Conservation (phyloP, 1,284 basidiomycete species). For the Rhodofomes roseus region DNA sequence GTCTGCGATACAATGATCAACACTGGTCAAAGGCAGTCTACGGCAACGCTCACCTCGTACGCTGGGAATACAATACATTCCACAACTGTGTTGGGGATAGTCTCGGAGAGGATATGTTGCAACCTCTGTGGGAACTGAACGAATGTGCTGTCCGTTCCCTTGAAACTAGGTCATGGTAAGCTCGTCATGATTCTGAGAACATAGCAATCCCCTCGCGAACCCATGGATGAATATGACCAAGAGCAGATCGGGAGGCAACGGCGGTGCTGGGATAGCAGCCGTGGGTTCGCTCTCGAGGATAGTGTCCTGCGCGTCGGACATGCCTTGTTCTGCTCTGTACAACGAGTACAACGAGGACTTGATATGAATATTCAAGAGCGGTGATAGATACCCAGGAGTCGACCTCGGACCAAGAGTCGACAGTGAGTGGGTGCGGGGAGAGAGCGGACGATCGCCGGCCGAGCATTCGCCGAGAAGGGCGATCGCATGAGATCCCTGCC, state of each 20-base stretch:
- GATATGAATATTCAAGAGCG: too few relatives aligned
- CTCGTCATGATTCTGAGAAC: not conserved
- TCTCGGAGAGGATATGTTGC: conserved; percentile 69
- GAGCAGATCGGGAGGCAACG: conserved; percentile 2
- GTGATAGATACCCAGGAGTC: too few relatives aligned
- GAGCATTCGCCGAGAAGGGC: not conserved
- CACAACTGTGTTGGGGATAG: conserved; percentile 49
- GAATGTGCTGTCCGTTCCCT: conserved; percentile 79
- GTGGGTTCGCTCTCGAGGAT: not conserved
- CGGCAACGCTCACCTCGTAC: conserved; percentile 65
- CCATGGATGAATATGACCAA: conserved; percentile 45
- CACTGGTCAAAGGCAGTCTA: not conserved
- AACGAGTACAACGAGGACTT: too few relatives aligned
- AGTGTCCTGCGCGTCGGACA: not conserved
- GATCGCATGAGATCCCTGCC: not conserved
- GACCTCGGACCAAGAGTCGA: too few relatives aligned
- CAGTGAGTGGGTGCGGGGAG: too few relatives aligned
- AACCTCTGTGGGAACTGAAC: conserved; percentile 73
- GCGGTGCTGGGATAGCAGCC: not conserved
- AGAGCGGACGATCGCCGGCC: not conserved
- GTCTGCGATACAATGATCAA: conserved; percentile 44
- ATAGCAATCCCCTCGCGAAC: conserved; percentile 32
- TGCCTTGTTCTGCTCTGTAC: not conserved
- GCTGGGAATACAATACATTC: conserved; percentile 84
- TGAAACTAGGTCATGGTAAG: conserved; percentile 41